These are phyloP conservation scores for Trebouxia gelatinosa DNA, from an alignment of 163 green algal genomes.

Conservation along the genomic window DNA sequence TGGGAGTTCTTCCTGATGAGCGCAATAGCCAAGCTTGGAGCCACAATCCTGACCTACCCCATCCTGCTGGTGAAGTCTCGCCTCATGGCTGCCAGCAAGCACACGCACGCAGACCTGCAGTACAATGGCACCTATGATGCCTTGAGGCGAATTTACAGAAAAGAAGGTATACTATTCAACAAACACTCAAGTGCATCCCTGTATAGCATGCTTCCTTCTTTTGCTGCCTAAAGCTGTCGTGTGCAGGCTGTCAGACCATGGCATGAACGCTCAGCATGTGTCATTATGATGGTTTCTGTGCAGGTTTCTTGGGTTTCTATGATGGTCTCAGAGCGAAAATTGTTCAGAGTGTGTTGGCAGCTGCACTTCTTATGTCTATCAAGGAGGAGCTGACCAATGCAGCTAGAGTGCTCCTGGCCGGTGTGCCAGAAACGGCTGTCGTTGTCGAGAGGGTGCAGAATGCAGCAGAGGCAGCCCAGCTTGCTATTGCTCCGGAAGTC, in stretches of 20 bases:
- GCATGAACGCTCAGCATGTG: no score
- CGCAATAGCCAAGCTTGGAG: constrained; percentile 81
- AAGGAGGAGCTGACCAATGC: constrained; percentile 75
- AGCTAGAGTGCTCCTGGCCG: constrained; percentile 14
- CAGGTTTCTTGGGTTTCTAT: constrained; percentile 75
- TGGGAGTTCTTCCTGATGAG: constrained; percentile 73
- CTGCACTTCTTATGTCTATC: constrained; percentile 82
- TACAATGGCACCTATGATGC: constrained; percentile 71
- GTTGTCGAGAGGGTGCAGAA: constrained; percentile 2
- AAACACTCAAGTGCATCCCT: not conserved
- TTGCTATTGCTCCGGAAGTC: no score
- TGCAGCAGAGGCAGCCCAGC: constrained; percentile 25
- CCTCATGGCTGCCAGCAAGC: constrained; percentile 56
- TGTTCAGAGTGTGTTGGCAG: constrained; percentile 81
- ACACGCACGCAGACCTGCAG: constrained; percentile 50
- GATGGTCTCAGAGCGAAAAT: constrained; percentile 79
- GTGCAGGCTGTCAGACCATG: no score
- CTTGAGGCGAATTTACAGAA: constrained; percentile 57
- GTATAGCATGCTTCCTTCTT: no score
- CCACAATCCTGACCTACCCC: constrained; percentile 84
- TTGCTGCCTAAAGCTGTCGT: no score
- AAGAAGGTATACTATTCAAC: constrained; percentile 45
- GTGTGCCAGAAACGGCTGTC: not conserved
- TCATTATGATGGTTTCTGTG: no score
- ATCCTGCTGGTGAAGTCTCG: constrained; percentile 80